Conservation (phyloP, 768 basidiomycete species). For the Trametes elegans region DNA sequence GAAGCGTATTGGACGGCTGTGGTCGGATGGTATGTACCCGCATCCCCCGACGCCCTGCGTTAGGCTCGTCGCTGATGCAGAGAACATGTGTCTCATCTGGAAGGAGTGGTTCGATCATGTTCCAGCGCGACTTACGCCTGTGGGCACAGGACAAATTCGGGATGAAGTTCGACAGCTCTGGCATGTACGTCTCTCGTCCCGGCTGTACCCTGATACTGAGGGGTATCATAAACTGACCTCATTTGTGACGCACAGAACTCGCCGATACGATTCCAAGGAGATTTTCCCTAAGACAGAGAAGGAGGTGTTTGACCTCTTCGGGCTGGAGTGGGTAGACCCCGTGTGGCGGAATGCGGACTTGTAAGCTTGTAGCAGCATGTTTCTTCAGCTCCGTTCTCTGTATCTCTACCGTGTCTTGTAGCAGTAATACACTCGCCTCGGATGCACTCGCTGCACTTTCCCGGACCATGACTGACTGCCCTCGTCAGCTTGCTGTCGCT, state of each 20-base stretch:
- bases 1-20: slow-evolving; percentile 87
- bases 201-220: not conserved
- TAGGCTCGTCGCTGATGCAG: too few relatives aligned
- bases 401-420: not conserved
- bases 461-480: too few relatives aligned
- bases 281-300: slow-evolving; percentile 63
- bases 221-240: not conserved
- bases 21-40: slow-evolving; percentile 68
- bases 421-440: not conserved
- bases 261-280: slow-evolving; percentile 59
- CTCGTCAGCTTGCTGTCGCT: too few relatives aligned
- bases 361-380: not conserved
- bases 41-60: too few relatives aligned
- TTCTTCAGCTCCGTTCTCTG: not conserved
- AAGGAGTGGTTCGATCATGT: slow-evolving; percentile 89
- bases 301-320: slow-evolving; percentile 71
- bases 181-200: slow-evolving; percentile 53
- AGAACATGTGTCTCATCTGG: too few relatives aligned
- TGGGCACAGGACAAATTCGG: slow-evolving; percentile 67
- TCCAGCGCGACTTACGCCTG: slow-evolving; percentile 77
- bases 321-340: slow-evolving; percentile 70
- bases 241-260: slow-evolving; percentile 41
- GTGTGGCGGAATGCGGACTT: slow-evolving; percentile 66
- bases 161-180: slow-evolving; percentile 83
- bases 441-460: too few relatives aligned